phyloP scores from a whole-genome alignment of 129 eudicot species.

The Solidago caesia region DNA sequence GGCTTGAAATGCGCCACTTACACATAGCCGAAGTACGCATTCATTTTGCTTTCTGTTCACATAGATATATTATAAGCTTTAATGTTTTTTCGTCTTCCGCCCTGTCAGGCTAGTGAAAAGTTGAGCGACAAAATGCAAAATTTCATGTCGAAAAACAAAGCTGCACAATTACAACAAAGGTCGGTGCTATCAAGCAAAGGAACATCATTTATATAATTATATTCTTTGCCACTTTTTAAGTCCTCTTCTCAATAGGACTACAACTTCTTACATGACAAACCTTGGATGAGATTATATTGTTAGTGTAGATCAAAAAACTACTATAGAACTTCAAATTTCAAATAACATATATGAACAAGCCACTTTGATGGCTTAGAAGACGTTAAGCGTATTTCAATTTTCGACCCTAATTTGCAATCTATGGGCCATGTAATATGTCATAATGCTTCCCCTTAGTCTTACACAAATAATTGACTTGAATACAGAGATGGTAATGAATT shows the following conservation, averaged over 20 bases:
- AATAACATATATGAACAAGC: background rate
- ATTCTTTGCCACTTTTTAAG: background rate
- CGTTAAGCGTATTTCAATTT: background rate
- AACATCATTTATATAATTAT: background rate
- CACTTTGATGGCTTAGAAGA: background rate
- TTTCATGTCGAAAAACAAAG: slow-evolving; percentile 88
- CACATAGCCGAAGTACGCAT: slow-evolving; percentile 87
- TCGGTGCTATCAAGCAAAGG: slow-evolving; percentile 34
- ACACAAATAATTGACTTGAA: slow-evolving; percentile 25
- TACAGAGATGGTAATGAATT: slow-evolving; percentile 76
- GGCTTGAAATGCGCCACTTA: slow-evolving; percentile 88
- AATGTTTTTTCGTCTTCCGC: slow-evolving; percentile 23
- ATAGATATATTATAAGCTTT: slow-evolving; percentile 9
- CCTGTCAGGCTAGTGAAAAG: slow-evolving; percentile 84
- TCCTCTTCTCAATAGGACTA: no score
- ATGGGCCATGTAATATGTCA: slow-evolving; percentile 1
- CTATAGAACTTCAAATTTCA: background rate
- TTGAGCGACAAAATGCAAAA: slow-evolving; percentile 82
- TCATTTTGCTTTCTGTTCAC: slow-evolving; percentile 5
- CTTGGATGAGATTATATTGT: no score
- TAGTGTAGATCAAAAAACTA: no score
- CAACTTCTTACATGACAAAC: no score
- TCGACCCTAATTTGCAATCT: background rate
- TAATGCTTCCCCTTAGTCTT: background rate
- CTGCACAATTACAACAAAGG: slow-evolving; percentile 89